Evolutionary conservation across 2,329 filamentous ascomycete species (phyloP).

Genomic region (Trichoderma aggressivum): DNA sequence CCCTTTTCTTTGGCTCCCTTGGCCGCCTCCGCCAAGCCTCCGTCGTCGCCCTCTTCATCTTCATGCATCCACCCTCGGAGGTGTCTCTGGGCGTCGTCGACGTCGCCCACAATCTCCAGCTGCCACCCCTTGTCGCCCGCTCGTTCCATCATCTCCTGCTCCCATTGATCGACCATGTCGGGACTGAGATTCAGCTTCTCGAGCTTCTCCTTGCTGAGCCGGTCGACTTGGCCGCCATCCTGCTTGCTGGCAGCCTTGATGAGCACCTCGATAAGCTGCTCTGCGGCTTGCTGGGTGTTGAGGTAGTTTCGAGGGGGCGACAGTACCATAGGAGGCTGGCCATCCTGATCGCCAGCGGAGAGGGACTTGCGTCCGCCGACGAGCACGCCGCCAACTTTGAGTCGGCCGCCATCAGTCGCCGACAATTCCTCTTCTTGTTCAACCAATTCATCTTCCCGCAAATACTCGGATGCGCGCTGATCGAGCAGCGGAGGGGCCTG

Average conservation of each 20-base stretch:
- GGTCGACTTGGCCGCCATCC: conserved; percentile 59
- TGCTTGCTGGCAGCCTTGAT: conserved; percentile 46
- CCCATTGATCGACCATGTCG: conserved; percentile 65
- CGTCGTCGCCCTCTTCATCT: conserved; percentile 38
- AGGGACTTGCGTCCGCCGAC: conserved; percentile 51
- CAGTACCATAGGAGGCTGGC: conserved; percentile 45
- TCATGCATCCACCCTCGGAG: conserved; percentile 68
- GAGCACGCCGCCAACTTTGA: conserved; percentile 52
- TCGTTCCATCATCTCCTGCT: conserved; percentile 57
- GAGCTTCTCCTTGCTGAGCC: conserved; percentile 64
- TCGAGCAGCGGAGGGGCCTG: conserved; percentile 33
- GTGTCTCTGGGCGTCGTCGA: conserved; percentile 54
- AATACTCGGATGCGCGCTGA: conserved; percentile 32
- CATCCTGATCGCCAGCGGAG: conserved; percentile 44
- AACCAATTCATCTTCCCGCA: conserved; percentile 26
- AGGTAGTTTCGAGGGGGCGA: conserved; percentile 40
- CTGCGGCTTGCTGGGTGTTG: conserved; percentile 2
- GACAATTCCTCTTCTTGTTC: conserved; percentile 14
- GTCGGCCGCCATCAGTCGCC: not conserved
- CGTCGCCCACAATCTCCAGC: conserved; percentile 62
- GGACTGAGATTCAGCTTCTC: conserved; percentile 64
- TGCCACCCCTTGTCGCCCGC: not conserved
- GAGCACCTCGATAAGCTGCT: conserved; percentile 40
- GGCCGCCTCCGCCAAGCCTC: not conserved
- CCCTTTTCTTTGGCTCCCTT: conserved; percentile 6